Evolutionary conservation across 257 asterid species (phyloP).

Genomic region (Rehmannia glutinosa): DNA sequence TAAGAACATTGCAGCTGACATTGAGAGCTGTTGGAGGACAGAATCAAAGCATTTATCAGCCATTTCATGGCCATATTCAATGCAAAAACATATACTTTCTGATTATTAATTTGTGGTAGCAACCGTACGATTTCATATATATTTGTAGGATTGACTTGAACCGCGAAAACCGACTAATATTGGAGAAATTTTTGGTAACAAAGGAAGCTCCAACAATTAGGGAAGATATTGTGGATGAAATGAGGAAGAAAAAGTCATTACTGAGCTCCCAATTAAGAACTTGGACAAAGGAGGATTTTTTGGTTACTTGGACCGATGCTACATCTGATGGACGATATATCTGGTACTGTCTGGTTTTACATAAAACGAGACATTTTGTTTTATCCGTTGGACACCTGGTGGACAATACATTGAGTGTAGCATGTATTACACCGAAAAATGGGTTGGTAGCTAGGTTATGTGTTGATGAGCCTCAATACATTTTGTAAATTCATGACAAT

Average conservation of each 20-base stretch:
- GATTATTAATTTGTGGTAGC: constrained; percentile 8
- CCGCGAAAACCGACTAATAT: neutral
- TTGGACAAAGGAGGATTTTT: neutral
- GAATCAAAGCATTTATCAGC: constrained; percentile 28
- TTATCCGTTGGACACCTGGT: neutral
- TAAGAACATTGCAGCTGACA: constrained; percentile 67
- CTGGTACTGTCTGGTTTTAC: too few species aligned
- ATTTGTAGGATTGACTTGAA: constrained; percentile 25
- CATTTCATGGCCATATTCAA: constrained; percentile 18
- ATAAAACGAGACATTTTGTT: neutral
- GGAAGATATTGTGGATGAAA: neutral
- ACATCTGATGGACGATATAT: too few species aligned
- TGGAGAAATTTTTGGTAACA: constrained; percentile 20
- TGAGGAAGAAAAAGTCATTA: neutral
- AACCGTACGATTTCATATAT: neutral
- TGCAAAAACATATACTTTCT: constrained; percentile 16
- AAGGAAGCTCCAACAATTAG: constrained; percentile 16
- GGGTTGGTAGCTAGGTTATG: constrained; percentile 10
- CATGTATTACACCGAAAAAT: neutral
- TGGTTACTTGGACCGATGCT: too few species aligned
- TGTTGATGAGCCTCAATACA: constrained; percentile 7
- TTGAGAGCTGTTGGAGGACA: constrained; percentile 34
- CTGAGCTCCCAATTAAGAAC: too few species aligned
- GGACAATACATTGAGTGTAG: too few species aligned
- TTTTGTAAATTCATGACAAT: constrained; percentile 33